A percentile compares a stretch with the other conserved stretches of the same genome.
phyloP scores from a whole-genome alignment of 257 asterid species.

The Solanum ossicruentum region DNA sequence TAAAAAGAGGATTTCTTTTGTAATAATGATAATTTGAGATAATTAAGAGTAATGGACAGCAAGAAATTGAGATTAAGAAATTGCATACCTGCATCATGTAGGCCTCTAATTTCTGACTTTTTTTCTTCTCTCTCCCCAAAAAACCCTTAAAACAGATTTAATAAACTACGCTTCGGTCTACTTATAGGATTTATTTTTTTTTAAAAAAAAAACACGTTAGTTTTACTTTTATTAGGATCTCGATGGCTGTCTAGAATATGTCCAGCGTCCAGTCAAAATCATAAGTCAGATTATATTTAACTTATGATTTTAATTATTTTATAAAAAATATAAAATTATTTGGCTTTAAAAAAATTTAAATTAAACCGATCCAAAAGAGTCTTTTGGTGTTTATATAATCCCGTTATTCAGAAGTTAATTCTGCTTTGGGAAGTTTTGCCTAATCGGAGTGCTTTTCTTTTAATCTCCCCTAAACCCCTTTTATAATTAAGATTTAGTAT shows the following conservation, averaged over 20 bases:
- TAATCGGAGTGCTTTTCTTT: neutral
- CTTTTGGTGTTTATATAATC: neutral
- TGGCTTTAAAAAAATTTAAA: too few species aligned
- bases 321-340: too few species aligned
- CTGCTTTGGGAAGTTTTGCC: neutral
- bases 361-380: too few species aligned
- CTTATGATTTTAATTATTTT: neutral
- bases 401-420: neutral
- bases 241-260: neutral
- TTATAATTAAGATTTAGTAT: neutral
- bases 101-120: neutral
- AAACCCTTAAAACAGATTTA: neutral
- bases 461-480: neutral
- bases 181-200: too few species aligned
- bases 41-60: neutral
- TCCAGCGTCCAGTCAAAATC: neutral
- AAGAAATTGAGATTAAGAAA: neutral
- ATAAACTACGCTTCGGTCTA: neutral
- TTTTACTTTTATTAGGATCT: neutral
- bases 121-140: neutral
- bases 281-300: too few species aligned
- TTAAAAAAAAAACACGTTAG: neutral
- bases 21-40: neutral
- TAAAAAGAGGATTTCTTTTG: neutral
- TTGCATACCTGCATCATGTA: neutral